Conservation (phyloP, 106 monocot genomes). For the Allium sativum region DNA sequence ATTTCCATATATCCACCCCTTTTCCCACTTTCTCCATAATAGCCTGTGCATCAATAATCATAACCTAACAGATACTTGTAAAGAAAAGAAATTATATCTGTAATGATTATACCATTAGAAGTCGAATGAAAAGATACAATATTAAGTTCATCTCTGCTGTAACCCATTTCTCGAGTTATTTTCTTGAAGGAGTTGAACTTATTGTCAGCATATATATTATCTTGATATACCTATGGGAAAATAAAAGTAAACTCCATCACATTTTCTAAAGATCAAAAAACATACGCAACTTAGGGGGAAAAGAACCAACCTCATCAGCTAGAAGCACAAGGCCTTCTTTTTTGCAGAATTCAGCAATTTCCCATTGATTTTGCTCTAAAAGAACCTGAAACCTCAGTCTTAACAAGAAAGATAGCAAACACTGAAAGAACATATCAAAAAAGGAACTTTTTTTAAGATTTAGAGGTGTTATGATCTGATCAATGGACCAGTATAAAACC, state of each 20-base stretch:
- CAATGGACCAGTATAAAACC: neutral
- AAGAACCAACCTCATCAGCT: constrained; percentile 68
- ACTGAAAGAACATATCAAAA: neutral
- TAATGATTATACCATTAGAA: constrained; percentile 1
- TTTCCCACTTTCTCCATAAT: constrained; percentile 66
- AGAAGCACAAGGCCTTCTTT: constrained; percentile 81
- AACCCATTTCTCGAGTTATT: constrained; percentile 6
- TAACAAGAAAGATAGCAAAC: neutral
- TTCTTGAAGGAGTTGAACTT: constrained; percentile 9
- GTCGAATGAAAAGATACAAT: constrained; percentile 5
- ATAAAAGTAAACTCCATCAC: neutral
- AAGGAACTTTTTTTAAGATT: neutral
- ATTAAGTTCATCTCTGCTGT: neutral
- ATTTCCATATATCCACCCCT: constrained; percentile 74
- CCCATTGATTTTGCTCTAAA: constrained; percentile 58
- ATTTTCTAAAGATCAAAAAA: neutral
- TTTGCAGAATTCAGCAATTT: constrained; percentile 86
- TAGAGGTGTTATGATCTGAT: too few relatives aligned
- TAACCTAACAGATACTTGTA: neutral
- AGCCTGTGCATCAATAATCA: constrained; percentile 6
- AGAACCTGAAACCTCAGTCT: constrained; percentile 38
- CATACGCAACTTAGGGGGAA: neutral
- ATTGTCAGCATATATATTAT: neutral
- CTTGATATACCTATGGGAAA: constrained; percentile 1
- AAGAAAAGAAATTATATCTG: neutral